Evolutionary conservation across 148 eudicot genomes (phyloP).

Genomic region (Linanthus parryae): DNA sequence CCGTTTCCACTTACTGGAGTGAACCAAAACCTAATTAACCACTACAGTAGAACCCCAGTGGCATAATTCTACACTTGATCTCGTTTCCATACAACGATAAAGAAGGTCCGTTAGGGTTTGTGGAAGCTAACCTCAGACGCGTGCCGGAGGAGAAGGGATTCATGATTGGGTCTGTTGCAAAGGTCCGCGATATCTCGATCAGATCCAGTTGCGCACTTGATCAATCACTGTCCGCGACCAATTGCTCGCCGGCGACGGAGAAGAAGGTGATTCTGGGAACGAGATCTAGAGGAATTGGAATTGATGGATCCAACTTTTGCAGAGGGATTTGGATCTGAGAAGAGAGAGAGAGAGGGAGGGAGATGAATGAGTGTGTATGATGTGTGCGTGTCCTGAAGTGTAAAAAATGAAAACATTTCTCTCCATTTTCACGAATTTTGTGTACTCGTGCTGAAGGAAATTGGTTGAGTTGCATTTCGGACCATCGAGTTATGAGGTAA

Average conservation of each 20-base stretch:
- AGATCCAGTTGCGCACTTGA: constrained; percentile 30
- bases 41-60: no score
- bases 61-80: background rate
- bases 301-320: constrained; percentile 4
- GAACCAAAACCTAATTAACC: no score
- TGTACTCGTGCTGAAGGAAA: no score
- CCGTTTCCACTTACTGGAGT: no score
- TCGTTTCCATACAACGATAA: no score
- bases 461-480: no score
- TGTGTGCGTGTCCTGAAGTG: no score
- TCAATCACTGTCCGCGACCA: constrained; percentile 4
- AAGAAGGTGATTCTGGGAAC: background rate
- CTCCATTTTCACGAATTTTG: no score
- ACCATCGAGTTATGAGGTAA: no score
- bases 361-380: no score
- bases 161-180: constrained; percentile 55
- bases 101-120: no score
- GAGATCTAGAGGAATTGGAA: constrained; percentile 10
- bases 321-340: constrained; percentile 10
- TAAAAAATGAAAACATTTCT: no score
- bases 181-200: constrained; percentile 30
- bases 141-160: constrained; percentile 93
- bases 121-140: constrained; percentile 97
- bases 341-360: background rate
- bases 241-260: background rate